Conservation (phyloP, 2,329 filamentous ascomycete genomes). For the Capronia americana region DNA sequence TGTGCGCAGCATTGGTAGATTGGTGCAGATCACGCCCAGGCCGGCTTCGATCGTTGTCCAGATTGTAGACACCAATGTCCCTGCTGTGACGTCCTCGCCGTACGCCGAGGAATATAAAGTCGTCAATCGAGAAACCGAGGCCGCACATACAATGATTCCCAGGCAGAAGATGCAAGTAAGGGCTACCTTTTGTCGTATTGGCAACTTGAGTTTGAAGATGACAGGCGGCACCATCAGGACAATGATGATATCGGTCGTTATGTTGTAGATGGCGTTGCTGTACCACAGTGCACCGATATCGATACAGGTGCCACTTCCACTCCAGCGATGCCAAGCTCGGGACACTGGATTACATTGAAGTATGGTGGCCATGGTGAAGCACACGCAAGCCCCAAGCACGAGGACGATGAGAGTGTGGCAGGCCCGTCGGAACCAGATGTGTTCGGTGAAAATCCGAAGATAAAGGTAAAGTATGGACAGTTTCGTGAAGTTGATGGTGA, state of each 20-base stretch:
- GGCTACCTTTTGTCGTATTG: constrained; percentile 56
- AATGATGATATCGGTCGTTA: constrained; percentile 46
- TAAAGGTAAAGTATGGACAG: constrained; percentile 61
- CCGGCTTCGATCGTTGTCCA: constrained; percentile 50
- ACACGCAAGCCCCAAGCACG: constrained; percentile 55
- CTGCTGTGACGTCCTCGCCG: constrained; percentile 39
- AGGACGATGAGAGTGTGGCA: constrained; percentile 53
- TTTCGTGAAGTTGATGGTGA: constrained; percentile 62
- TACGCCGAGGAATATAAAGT: constrained; percentile 43
- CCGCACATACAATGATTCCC: constrained; percentile 40
- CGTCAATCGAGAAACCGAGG: constrained; percentile 44
- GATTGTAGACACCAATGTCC: constrained; percentile 43
- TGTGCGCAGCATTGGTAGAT: constrained; percentile 48
- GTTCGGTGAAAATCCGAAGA: constrained; percentile 60
- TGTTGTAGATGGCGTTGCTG: constrained; percentile 52
- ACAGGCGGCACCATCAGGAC: constrained; percentile 45
- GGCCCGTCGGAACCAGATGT: constrained; percentile 52
- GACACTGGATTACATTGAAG: constrained; percentile 59
- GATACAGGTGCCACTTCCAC: constrained; percentile 18
- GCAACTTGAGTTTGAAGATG: constrained; percentile 43
- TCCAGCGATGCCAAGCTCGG: constrained; percentile 53
- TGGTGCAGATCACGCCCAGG: constrained; percentile 48
- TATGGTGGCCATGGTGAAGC: constrained; percentile 55
- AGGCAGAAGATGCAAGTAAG: constrained; percentile 52
- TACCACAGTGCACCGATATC: constrained; percentile 53